Percentiles rank a stretch among this genome's conserved stretches.
Conservation (phyloP, 1,284 basidiomycete genomes). For the Rhodofomes roseus region DNA sequence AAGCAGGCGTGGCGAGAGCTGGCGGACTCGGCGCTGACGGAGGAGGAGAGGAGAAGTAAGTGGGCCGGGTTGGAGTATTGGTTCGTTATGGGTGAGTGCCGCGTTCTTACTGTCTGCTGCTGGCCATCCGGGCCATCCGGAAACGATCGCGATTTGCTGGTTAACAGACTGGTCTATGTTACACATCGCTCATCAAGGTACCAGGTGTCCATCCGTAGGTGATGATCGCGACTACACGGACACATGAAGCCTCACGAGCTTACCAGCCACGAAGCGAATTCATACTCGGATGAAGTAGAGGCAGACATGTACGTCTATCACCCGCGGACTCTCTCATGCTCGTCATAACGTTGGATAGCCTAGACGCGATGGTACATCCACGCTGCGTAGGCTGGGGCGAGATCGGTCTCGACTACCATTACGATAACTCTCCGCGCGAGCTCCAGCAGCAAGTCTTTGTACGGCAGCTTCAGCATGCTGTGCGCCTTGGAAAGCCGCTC, state of each 20-base stretch:
- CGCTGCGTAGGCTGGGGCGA: conserved; percentile 84
- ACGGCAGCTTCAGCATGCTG: conserved; percentile 64
- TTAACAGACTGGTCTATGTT: too few species aligned
- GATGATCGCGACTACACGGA: neutral
- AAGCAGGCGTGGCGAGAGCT: conserved; percentile 56
- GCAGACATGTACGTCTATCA: conserved; percentile 52
- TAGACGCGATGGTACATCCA: conserved; percentile 73
- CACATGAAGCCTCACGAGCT: neutral
- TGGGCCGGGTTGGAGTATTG: conserved; percentile 71
- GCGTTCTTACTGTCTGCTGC: neutral
- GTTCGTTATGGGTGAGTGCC: conserved; percentile 67
- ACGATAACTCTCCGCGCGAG: conserved; percentile 68
- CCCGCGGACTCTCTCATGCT: neutral
- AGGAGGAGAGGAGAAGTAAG: conserved; percentile 40
- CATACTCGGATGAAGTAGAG: conserved; percentile 68
- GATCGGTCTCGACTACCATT: conserved; percentile 83
- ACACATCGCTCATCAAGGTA: neutral
- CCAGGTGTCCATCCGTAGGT: conserved; percentile 74
- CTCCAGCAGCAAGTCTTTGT: conserved; percentile 62
- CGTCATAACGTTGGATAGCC: conserved; percentile 32
- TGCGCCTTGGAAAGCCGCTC: conserved; percentile 64
- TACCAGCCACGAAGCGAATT: conserved; percentile 64
- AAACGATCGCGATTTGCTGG: too few species aligned
- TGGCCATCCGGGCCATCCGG: too few species aligned
- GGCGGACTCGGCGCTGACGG: conserved; percentile 64